Evolutionary conservation across 2,329 filamentous ascomycete species (phyloP).

Genomic region (Aspergillus sp.): DNA sequence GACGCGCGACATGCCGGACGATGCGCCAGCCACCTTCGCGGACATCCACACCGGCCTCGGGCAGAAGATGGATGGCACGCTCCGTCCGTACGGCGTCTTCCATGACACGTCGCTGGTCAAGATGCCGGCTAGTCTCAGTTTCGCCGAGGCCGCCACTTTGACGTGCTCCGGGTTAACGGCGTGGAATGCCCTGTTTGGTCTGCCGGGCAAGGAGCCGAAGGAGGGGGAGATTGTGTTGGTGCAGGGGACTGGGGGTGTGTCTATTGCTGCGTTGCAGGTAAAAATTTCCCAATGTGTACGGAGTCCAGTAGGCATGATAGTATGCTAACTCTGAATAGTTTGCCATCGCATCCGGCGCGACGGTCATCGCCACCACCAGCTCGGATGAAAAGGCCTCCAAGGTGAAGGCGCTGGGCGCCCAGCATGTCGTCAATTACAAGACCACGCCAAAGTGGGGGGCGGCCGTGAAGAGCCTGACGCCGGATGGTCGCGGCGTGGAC

Average conservation of each 20-base stretch:
- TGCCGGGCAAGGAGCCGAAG: slow-evolving; percentile 38
- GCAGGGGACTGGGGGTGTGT: slow-evolving; percentile 56
- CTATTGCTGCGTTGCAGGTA: slow-evolving; percentile 50
- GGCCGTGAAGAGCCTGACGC: slow-evolving; percentile 51
- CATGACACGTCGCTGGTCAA: slow-evolving; percentile 49
- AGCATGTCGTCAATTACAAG: slow-evolving; percentile 59
- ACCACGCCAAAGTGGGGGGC: slow-evolving; percentile 55
- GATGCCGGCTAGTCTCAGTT: slow-evolving; percentile 48
- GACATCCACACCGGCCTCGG: slow-evolving; percentile 45
- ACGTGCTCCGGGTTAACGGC: slow-evolving; percentile 48
- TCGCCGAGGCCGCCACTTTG: slow-evolving; percentile 48
- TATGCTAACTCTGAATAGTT: slow-evolving; percentile 16
- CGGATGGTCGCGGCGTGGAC: slow-evolving; percentile 48
- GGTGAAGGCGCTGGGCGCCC: slow-evolving; percentile 54
- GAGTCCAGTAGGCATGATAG: neutral
- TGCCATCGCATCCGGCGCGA: slow-evolving; percentile 51
- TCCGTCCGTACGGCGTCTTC: slow-evolving; percentile 49
- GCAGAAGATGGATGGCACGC: slow-evolving; percentile 46
- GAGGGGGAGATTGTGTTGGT: slow-evolving; percentile 49
- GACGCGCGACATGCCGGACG: slow-evolving; percentile 47
- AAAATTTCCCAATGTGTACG: neutral
- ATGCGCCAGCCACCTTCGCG: slow-evolving; percentile 38
- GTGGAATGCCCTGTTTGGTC: slow-evolving; percentile 55
- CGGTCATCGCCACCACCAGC: slow-evolving; percentile 59
- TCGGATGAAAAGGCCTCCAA: slow-evolving; percentile 49